Evolutionary conservation across 1,284 basidiomycete species (phyloP).

Genomic region (Vanrija sp.): DNA sequence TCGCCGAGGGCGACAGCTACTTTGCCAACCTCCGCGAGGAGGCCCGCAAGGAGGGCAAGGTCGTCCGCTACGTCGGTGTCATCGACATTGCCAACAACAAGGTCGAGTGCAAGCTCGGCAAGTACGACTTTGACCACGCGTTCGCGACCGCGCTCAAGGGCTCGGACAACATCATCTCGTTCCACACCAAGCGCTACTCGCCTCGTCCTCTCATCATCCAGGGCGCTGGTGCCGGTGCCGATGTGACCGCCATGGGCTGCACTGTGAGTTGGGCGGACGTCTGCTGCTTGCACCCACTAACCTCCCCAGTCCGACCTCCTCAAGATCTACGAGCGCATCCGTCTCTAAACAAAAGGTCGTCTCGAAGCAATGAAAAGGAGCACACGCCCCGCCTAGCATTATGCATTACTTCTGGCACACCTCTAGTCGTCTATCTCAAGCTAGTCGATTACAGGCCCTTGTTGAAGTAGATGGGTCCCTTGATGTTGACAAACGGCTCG

Average conservation of each 20-base stretch:
- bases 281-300: not conserved
- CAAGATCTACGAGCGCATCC: conserved; percentile 46
- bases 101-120: conserved; percentile 83
- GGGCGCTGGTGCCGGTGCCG: conserved; percentile 92
- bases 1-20: conserved; percentile 79
- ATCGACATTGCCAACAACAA: conserved; percentile 72
- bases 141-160: conserved; percentile 94
- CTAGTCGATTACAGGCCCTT: conserved; percentile 49
- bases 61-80: conserved; percentile 90
- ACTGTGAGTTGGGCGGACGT: conserved; percentile 33
- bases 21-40: conserved; percentile 72
- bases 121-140: conserved; percentile 84
- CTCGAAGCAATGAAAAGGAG: too few relatives aligned
- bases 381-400: too few relatives aligned
- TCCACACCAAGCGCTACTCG: conserved; percentile 86
- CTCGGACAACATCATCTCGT: conserved; percentile 97
- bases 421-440: too few relatives aligned
- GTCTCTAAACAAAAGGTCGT: not conserved
- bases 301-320: conserved; percentile 44
- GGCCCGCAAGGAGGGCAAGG: conserved; percentile 71
- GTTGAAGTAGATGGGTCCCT: conserved; percentile 53
- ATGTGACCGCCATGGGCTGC: conserved; percentile 97
- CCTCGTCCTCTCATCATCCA: conserved; percentile 84
- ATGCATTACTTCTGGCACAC: too few relatives aligned
- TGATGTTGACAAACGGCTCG: conserved; percentile 35